These are phyloP conservation scores for Chamaecyparis obtusa DNA, from an alignment of 75 land plant genomes.

Conservation along the genomic window DNA sequence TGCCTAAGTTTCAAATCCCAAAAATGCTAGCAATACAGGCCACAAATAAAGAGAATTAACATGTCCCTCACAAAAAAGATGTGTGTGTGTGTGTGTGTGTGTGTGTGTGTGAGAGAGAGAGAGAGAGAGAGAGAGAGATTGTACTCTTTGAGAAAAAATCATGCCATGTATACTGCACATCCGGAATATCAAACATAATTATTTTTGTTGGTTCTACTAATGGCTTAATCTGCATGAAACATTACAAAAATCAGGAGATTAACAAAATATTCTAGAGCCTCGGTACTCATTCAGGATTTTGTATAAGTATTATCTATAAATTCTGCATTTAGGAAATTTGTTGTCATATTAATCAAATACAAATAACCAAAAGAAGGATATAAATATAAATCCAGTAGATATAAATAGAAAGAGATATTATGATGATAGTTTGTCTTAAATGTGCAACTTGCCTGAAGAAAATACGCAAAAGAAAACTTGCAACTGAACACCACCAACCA, in stretches of 20 bases:
- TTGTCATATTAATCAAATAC: background rate
- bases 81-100: too few species aligned
- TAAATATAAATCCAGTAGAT: background rate
- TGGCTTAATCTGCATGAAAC: conserved; percentile 69
- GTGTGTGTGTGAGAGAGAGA: background rate
- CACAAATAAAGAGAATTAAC: background rate
- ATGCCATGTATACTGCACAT: conserved; percentile 74
- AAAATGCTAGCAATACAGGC: background rate
- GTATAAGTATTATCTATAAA: background rate
- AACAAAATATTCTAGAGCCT: background rate
- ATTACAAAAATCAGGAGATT: background rate
- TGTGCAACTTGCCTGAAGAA: conserved; percentile 61
- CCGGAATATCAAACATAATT: conserved; percentile 29
- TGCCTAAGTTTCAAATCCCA: background rate
- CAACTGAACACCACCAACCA: conserved; percentile 72
- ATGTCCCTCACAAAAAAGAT: background rate
- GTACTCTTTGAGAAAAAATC: conserved; percentile 80
- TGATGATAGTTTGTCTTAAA: background rate
- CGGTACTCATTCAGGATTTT: background rate
- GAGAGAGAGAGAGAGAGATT: conserved; percentile 5
- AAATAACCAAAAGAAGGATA: background rate
- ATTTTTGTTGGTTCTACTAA: conserved; percentile 66
- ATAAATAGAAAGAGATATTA: background rate
- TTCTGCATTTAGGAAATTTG: background rate
- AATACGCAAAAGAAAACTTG: conserved; percentile 88